A percentile compares a stretch with the other conserved stretches of the same genome.
phyloP scores from a whole-genome alignment of 1,139 yeast genomes.

The Scheffersomyces titani region DNA sequence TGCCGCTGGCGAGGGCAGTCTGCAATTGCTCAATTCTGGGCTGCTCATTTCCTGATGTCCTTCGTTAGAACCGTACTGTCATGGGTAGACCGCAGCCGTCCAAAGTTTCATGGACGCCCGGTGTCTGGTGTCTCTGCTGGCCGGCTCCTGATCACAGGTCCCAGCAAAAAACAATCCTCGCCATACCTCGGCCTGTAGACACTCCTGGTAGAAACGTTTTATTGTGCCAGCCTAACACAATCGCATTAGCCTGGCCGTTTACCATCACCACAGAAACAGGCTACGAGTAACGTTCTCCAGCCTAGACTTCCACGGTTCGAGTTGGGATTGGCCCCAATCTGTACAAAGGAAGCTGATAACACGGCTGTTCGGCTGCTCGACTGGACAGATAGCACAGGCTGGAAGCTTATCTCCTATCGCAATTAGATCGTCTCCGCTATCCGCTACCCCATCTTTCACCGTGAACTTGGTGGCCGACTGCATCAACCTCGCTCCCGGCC shows the following conservation, averaged over 20 bases:
- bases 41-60: no score
- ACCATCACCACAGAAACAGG: background rate
- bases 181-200: background rate
- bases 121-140: background rate
- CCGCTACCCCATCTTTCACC: background rate
- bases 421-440: background rate
- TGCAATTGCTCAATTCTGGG: no score
- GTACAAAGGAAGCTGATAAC: background rate
- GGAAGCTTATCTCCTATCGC: background rate
- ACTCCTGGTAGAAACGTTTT: background rate
- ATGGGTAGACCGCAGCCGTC: no score
- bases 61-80: no score
- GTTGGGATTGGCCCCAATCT: background rate
- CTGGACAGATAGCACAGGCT: background rate
- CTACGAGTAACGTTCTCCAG: background rate
- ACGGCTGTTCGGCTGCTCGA: background rate
- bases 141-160: background rate
- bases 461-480: background rate
- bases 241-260: background rate
- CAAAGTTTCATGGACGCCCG: no score
- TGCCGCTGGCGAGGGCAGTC: no score
- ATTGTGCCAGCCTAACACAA: background rate
- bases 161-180: background rate
- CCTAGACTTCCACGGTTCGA: background rate
- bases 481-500: background rate